Percentiles rank a stretch among this genome's conserved stretches.
These are phyloP conservation scores for Rhodotorula sp. DNA, from an alignment of 1,284 basidiomycete genomes.

Conservation along the genomic window DNA sequence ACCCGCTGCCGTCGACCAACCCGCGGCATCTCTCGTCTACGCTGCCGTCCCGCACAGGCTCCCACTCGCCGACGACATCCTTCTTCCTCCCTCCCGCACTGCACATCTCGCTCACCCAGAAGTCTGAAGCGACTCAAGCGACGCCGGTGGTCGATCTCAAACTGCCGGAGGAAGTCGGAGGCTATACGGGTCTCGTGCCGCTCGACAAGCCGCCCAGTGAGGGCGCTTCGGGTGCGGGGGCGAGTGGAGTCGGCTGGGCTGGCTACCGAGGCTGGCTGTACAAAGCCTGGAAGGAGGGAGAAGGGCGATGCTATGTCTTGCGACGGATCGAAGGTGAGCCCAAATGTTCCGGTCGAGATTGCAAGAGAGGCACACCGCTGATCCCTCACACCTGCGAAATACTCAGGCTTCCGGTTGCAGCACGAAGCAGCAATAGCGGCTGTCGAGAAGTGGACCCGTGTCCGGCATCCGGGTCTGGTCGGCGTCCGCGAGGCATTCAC, in stretches of 20 bases:
- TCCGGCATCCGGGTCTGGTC: constrained; percentile 85
- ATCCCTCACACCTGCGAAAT: not conserved
- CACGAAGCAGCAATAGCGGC: constrained; percentile 77
- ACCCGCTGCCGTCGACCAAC: constrained; percentile 54
- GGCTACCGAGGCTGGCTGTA: constrained; percentile 71
- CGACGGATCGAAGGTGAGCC: constrained; percentile 76
- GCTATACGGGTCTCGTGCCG: constrained; percentile 40
- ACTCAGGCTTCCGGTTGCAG: constrained; percentile 74
- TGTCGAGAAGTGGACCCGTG: constrained; percentile 83
- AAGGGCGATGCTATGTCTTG: constrained; percentile 76
- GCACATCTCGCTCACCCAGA: constrained; percentile 74
- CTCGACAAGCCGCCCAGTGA: constrained; percentile 34
- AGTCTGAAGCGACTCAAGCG: constrained; percentile 70
- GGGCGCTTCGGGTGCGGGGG: constrained; percentile 12
- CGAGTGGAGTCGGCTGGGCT: constrained; percentile 15
- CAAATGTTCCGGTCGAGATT: not conserved
- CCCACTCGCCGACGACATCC: constrained; percentile 39
- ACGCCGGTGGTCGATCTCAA: constrained; percentile 43
- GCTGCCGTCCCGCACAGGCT: constrained; percentile 41
- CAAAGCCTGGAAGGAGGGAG: constrained; percentile 71
- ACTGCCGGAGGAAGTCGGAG: constrained; percentile 40
- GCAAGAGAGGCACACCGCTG: no score
- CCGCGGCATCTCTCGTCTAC: constrained; percentile 51
- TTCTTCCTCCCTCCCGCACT: constrained; percentile 71
- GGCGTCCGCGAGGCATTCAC: constrained; percentile 91